Evolutionary conservation across 2,329 filamentous ascomycete genomes (phyloP).

Genomic region (Metarhizium guizhouense): DNA sequence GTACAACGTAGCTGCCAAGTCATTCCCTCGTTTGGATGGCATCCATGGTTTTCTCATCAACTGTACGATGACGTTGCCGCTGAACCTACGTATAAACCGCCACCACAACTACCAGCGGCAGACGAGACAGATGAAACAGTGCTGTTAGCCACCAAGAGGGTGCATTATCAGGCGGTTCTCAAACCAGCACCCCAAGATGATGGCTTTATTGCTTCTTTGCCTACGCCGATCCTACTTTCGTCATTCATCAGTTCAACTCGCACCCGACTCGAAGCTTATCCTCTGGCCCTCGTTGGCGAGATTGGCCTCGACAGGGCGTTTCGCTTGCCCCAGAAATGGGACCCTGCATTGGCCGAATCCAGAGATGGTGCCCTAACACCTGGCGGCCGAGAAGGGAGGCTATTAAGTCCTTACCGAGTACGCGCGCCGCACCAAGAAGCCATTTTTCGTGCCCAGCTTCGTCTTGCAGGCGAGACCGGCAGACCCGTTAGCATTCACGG

Average conservation of each 20-base stretch:
- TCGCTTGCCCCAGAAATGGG: conserved; percentile 56
- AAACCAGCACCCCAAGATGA: conserved; percentile 38
- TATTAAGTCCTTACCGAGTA: conserved; percentile 59
- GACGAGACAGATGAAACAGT: conserved; percentile 13
- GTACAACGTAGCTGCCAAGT: conserved; percentile 14
- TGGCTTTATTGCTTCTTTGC: conserved; percentile 40
- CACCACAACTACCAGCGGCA: neutral
- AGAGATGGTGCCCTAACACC: conserved; percentile 43
- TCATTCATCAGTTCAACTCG: conserved; percentile 48
- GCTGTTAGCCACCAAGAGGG: conserved; percentile 28
- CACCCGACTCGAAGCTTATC: conserved; percentile 44
- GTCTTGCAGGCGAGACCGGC: conserved; percentile 57
- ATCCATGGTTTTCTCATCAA: conserved; percentile 78
- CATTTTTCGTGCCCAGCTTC: conserved; percentile 60
- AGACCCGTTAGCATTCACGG: conserved; percentile 63
- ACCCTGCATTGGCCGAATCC: conserved; percentile 20
- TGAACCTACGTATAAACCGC: conserved; percentile 25
- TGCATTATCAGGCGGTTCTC: conserved; percentile 61
- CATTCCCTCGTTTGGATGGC: conserved; percentile 75
- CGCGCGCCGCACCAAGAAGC: conserved; percentile 58
- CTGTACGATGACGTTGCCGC: conserved; percentile 52
- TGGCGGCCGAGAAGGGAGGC: conserved; percentile 61
- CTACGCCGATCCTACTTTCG: conserved; percentile 51
- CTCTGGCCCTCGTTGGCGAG: conserved; percentile 63
- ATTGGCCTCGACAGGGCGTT: conserved; percentile 72